Evolutionary conservation across 345 rosid species (phyloP), one percentile per base, ranked within the genome.

Genomic region (Pistacia vera): DNA sequence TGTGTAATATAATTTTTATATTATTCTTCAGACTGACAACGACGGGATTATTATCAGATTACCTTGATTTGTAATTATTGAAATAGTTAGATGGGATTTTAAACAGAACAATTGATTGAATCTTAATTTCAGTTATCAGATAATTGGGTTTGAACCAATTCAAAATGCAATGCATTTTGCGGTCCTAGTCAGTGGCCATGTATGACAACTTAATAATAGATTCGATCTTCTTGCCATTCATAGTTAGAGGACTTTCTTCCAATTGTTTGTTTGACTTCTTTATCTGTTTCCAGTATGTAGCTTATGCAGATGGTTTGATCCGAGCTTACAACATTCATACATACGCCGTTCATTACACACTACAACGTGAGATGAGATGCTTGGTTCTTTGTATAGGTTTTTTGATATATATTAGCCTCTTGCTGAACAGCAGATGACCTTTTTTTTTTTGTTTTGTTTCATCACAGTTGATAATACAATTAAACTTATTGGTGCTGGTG

Each of bases 251-350:
- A 30, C 22, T 51, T 41, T 74, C 55, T 66, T 48, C 17, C 38
- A 41, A 33, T 52, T 57, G 30, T 63, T 41, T 25, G 35, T 70
- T 75, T 70, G 35, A 65, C 54, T 78, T 56, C 22, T 72, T 4
- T 58, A 54, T 60, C 81, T 83, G 56, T 66, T 80, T 84, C 72
- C 93, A 93, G 99, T 93, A 92, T 84, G 97, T 96, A 61, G 99
- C 99, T 38, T 96, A 96, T 88, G 95, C 99, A 52, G 99, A 96
- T 70, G 99, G 99, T 76, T 81, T 92, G 83, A 96, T 93, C 79
- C 90, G 97, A 83, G 99, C 99, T 12, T 96, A 96, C 84, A 96
- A 91, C 88, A 93, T 96, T 79, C 95, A 91, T 66, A 85, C 97
- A 49, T 96, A 93, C 86, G 98, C 95, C 72, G 97, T 96, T 81